Percentiles rank a stretch among this genome's conserved stretches.
Conservation (phyloP, 2,329 filamentous ascomycete species). For the Aspergillus pseudotamarii region DNA sequence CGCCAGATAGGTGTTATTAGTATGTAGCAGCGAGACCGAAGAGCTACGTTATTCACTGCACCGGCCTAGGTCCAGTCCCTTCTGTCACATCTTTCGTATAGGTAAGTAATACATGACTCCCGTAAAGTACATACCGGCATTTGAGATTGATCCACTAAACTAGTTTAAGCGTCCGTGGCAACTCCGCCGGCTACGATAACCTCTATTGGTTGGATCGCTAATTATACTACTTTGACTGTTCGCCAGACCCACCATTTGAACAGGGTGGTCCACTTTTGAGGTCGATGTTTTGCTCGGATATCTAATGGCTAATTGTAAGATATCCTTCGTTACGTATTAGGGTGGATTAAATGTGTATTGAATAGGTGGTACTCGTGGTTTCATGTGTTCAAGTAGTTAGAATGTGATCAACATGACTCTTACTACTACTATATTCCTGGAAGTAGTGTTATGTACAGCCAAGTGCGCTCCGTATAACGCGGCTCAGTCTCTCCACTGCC, state of each 20-base stretch:
- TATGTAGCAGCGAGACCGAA: no score
- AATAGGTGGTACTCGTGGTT: no score
- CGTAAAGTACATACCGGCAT: background rate
- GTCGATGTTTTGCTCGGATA: background rate
- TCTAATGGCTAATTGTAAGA: background rate
- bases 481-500: constrained; percentile 7
- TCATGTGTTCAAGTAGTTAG: no score
- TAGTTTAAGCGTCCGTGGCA: no score
- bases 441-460: background rate
- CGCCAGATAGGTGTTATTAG: no score
- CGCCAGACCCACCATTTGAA: background rate
- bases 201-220: background rate
- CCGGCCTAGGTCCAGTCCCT: no score
- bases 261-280: background rate
- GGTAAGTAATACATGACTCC: background rate
- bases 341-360: background rate
- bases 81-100: no score
- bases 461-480: background rate
- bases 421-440: background rate
- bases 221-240: background rate
- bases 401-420: background rate
- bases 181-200: no score
- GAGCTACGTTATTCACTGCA: no score
- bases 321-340: background rate
- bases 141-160: background rate